Evolutionary conservation across 208 protist species (phyloP).

Genomic region (Angomonas deanei): DNA sequence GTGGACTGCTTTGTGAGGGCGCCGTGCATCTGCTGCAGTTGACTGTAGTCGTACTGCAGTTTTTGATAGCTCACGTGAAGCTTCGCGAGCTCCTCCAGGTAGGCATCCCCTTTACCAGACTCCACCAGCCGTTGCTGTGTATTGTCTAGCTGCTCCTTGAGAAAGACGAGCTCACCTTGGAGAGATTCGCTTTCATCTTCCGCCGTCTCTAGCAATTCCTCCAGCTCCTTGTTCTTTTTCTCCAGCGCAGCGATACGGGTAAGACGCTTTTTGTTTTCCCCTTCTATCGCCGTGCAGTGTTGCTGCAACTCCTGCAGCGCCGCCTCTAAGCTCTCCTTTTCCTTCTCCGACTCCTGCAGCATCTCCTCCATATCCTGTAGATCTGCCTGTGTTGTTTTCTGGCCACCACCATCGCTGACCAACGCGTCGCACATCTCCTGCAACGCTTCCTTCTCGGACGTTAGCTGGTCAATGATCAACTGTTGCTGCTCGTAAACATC

Average conservation of each 20-base stretch:
- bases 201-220: conserved; percentile 31
- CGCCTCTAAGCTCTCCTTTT: conserved; percentile 28
- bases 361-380: conserved; percentile 29
- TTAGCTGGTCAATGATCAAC: conserved; percentile 58
- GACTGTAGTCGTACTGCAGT: conserved; percentile 39
- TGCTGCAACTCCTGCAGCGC: conserved; percentile 55
- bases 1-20: conserved; percentile 15
- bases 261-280: conserved; percentile 32
- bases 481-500: conserved; percentile 30
- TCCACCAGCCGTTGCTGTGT: conserved; percentile 38
- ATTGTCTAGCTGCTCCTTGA: conserved; percentile 47
- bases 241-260: conserved; percentile 32
- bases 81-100: conserved; percentile 51
- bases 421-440: conserved; percentile 24
- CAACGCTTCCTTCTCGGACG: conserved; percentile 38
- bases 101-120: conserved; percentile 27
- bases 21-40: conserved; percentile 37
- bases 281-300: conserved; percentile 56
- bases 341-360: conserved; percentile 33
- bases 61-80: conserved; percentile 67
- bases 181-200: conserved; percentile 19
- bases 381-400: conserved; percentile 6
- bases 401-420: not conserved
- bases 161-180: conserved; percentile 24
- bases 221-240: conserved; percentile 23